Evolutionary conservation across 331 rosid species (phyloP).

Genomic region (Acacia pycnantha): DNA sequence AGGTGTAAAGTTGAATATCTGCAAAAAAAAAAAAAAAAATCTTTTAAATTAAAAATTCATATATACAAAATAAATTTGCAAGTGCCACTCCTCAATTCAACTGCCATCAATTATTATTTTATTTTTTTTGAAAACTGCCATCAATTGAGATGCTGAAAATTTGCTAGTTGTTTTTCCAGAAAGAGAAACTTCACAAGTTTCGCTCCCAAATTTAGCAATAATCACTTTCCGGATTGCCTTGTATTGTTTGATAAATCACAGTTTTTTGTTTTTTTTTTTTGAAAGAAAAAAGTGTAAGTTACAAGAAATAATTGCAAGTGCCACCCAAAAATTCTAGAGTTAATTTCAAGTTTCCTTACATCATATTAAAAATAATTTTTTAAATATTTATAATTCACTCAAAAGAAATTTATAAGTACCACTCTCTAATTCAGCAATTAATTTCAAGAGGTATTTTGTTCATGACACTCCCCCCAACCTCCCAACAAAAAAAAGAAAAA

Average conservation of each 20-base stretch:
- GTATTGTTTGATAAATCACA: no score
- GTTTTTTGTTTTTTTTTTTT: no score
- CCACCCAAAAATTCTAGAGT: neutral
- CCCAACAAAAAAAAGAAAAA: no score
- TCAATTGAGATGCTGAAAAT: neutral
- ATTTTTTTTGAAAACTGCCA: neutral
- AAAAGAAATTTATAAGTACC: no score
- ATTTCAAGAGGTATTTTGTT: neutral
- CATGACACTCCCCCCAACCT: neutral
- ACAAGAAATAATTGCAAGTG: no score
- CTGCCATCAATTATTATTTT: neutral
- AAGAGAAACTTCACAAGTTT: neutral
- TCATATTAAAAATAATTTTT: neutral
- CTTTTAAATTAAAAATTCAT: no score
- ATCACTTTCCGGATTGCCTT: neutral
- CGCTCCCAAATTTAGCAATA: neutral
- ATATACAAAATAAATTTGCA: no score
- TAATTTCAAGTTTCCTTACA: no score
- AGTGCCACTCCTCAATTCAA: neutral
- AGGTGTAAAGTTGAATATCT: no score
- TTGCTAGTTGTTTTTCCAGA: neutral
- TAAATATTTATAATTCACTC: neutral
- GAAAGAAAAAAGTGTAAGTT: no score
- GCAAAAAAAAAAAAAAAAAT: no score
- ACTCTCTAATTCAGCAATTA: neutral